These are phyloP conservation scores for Zygoascus flipseniorum DNA, from an alignment of 805 yeast genomes.

Conservation along the genomic window DNA sequence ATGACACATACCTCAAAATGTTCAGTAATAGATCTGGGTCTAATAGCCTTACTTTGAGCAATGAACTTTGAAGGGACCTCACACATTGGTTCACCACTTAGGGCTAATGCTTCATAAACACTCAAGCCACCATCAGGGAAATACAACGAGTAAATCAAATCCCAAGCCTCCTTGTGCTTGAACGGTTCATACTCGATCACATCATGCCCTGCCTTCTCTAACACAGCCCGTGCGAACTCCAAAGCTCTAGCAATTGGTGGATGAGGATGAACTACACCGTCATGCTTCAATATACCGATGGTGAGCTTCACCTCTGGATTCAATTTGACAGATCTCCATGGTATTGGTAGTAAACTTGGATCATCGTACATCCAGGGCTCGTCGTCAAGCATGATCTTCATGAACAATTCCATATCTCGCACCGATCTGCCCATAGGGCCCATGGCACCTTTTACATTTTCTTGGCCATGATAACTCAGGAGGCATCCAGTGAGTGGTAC, in stretches of 20 bases:
- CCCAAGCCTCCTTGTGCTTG: background rate
- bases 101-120: background rate
- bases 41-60: slow-evolving; percentile 33
- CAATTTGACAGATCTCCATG: slow-evolving; percentile 5
- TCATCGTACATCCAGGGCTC: slow-evolving; percentile 15
- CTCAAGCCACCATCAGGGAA: background rate
- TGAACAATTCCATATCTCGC: slow-evolving; percentile 59
- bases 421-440: slow-evolving; percentile 60
- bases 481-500: slow-evolving; percentile 29
- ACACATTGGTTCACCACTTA: slow-evolving; percentile 3
- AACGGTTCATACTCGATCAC: background rate
- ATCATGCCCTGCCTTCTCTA: slow-evolving; percentile 5
- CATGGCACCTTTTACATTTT: slow-evolving; percentile 51
- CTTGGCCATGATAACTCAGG: slow-evolving; percentile 42
- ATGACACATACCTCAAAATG: background rate
- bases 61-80: slow-evolving; percentile 28
- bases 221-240: slow-evolving; percentile 22
- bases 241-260: slow-evolving; percentile 45
- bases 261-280: slow-evolving; percentile 39
- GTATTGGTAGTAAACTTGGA: slow-evolving; percentile 6
- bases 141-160: background rate
- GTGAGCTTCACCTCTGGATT: slow-evolving; percentile 3
- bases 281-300: slow-evolving; percentile 23
- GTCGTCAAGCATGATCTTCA: slow-evolving; percentile 32
- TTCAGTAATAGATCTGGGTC: slow-evolving; percentile 10